A percentile compares a stretch with the other conserved stretches of the same genome.
phyloP scores from a whole-genome alignment of 768 basidiomycete species.

The Mycena galopus region DNA sequence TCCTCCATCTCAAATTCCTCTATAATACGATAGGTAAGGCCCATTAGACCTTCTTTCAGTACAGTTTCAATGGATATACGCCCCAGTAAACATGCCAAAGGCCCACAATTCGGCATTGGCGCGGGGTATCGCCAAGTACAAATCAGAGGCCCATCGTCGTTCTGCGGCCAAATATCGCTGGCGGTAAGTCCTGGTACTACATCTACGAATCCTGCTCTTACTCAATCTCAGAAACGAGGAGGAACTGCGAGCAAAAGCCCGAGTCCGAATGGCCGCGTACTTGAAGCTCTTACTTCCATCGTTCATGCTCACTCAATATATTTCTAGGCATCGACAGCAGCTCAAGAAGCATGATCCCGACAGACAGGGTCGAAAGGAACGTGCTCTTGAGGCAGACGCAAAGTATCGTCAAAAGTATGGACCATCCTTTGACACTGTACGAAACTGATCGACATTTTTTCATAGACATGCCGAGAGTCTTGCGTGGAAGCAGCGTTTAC shows the following conservation, averaged over 20 bases:
- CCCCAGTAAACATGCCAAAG: background rate
- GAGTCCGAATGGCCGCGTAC: background rate
- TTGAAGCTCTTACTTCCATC: background rate
- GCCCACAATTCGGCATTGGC: background rate
- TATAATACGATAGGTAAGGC: background rate
- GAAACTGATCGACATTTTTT: background rate
- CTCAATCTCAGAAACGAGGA: constrained; percentile 3
- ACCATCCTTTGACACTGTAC: background rate
- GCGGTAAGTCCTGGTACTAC: background rate
- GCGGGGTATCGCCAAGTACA: background rate
- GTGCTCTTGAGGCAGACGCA: background rate
- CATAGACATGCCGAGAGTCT: background rate
- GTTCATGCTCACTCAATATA: background rate
- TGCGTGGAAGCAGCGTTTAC: background rate
- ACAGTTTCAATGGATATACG: background rate
- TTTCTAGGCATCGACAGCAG: background rate
- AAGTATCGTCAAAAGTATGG: constrained; percentile 5
- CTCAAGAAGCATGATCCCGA: background rate
- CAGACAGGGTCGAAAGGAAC: background rate
- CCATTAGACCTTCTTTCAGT: background rate
- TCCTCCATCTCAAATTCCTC: background rate
- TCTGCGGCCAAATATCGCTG: constrained; percentile 1
- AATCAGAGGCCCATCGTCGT: background rate
- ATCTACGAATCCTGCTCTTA: background rate
- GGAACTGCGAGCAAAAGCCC: background rate